phyloP scores from a whole-genome alignment of 1,284 basidiomycete species.

The Leccinum angustisporum region DNA sequence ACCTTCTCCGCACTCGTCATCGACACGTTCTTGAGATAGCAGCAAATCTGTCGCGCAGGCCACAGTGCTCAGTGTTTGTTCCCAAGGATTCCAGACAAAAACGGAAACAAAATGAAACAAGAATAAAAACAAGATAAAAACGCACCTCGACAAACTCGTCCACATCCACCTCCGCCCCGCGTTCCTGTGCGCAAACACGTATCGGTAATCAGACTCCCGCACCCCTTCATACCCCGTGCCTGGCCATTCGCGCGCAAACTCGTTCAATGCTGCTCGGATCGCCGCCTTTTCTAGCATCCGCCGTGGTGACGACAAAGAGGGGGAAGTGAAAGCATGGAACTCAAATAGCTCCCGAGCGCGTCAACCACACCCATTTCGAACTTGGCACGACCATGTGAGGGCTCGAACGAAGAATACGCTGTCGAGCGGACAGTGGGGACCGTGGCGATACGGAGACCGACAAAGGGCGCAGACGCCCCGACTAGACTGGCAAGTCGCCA shows the following conservation, averaged over 20 bases:
- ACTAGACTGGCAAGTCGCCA: slow-evolving; percentile 26
- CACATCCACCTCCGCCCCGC: slow-evolving; percentile 58
- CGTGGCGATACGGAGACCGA: not conserved
- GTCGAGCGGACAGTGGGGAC: slow-evolving; percentile 25
- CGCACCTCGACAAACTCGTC: slow-evolving; percentile 80
- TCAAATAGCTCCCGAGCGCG: slow-evolving; percentile 60
- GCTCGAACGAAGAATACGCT: slow-evolving; percentile 29
- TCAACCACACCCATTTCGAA: slow-evolving; percentile 73
- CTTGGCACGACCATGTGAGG: slow-evolving; percentile 51
- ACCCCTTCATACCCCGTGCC: slow-evolving; percentile 54
- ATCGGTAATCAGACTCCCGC: slow-evolving; percentile 60
- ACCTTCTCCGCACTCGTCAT: slow-evolving; percentile 46
- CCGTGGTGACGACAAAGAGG: slow-evolving; percentile 15
- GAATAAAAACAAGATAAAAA: not conserved
- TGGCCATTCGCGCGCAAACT: slow-evolving; percentile 39
- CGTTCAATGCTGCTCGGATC: slow-evolving; percentile 40
- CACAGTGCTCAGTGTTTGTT: not conserved
- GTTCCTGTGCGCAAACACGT: slow-evolving; percentile 72
- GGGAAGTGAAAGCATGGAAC: slow-evolving; percentile 31
- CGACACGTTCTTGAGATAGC: slow-evolving; percentile 77
- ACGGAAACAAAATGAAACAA: not conserved
- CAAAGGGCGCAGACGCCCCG: not conserved
- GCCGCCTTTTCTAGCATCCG: slow-evolving; percentile 32
- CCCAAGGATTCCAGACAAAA: not conserved
- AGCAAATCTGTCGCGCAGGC: slow-evolving; percentile 58